Evolutionary conservation across 2,329 filamentous ascomycete species (phyloP), one percentile per base, ranked within the genome.

Genomic region (Furcasterigmium furcatum): DNA sequence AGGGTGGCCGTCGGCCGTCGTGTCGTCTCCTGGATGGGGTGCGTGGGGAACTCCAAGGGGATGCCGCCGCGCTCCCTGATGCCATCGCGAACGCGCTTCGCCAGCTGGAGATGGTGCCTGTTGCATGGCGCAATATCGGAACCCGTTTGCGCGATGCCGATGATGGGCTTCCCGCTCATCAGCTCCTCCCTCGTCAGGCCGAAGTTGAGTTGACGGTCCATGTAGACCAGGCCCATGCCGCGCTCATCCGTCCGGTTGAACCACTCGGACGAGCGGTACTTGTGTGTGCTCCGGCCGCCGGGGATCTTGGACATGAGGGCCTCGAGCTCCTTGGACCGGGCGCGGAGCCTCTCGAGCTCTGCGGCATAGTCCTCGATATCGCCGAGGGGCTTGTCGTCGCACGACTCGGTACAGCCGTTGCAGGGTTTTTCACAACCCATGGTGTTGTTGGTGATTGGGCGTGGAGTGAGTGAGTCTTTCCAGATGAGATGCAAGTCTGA

Each of bases 71-170:
- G 71, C 1, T 67, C 62, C 10, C 70, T 64, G 52, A 77, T 76
- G 1, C 73, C 73, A 47, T 76, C 73, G 2, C 72, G 66, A 4
- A 76, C 72, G 6, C 73, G 63, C 56, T 76, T 74, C 6, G 69
- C 69, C 24, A 76, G 60, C 46, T 74, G 67, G 35, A 74, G 52
- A 52, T 76, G 73, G 54, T 76, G 66, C 9, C 70, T 65, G 54
- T 77, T 77, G 54, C 73, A 77, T 1, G 73, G 73, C 1, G 72
- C 62, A 27, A 77, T 55, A 50, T 77, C 73, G 5, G 72, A 76
- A 4, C 73, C 73, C 0, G 72, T 71, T 59, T 77, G 73, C 2
- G 72, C 73, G 47, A 76, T 77, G 35, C 73, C 73, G 50, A 77
- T 73, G 50, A 76, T 71, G 18, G 73, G 73, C 51, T 71, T 74